phyloP scores from a whole-genome alignment of 257 asterid genomes.

The Plantago elongata region DNA sequence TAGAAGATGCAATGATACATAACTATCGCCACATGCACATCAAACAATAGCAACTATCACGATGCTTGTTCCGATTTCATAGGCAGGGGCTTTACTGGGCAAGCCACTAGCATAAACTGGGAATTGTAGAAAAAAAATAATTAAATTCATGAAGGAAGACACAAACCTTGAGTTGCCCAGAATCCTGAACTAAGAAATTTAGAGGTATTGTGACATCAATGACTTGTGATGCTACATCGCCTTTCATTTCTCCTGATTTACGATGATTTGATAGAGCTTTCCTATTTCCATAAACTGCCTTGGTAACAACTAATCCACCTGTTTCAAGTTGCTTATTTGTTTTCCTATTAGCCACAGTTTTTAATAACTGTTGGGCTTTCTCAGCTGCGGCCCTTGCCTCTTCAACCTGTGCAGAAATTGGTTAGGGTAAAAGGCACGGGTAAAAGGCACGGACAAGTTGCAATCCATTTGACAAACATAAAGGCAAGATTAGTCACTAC shows the following conservation, averaged over 20 bases:
- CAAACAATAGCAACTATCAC: background rate
- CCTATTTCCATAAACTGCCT: slow-evolving; percentile 66
- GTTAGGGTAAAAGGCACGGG: slow-evolving; percentile 6
- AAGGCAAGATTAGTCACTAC: background rate
- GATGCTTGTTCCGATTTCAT: slow-evolving; percentile 1
- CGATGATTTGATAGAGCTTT: slow-evolving; percentile 41
- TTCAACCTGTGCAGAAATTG: slow-evolving; percentile 45
- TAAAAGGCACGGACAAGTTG: background rate
- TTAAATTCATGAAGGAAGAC: slow-evolving; percentile 9
- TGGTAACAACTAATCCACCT: slow-evolving; percentile 64
- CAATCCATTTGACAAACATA: slow-evolving; percentile 3
- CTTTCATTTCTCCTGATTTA: slow-evolving; percentile 45
- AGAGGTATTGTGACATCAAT: slow-evolving; percentile 80
- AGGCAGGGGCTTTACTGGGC: background rate
- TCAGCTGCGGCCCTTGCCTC: slow-evolving; percentile 78
- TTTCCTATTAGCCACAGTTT: slow-evolving; percentile 80
- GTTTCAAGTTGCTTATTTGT: slow-evolving; percentile 57
- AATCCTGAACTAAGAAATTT: slow-evolving; percentile 74
- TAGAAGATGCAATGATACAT: background rate
- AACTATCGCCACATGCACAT: background rate
- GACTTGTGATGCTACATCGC: slow-evolving; percentile 54
- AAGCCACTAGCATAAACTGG: slow-evolving; percentile 5
- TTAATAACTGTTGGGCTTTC: slow-evolving; percentile 87
- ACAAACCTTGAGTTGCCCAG: slow-evolving; percentile 87
- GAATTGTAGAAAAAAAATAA: background rate